Evolutionary conservation across 352 stramenopile species (phyloP).

Genomic region (Phytophthora quininea): DNA sequence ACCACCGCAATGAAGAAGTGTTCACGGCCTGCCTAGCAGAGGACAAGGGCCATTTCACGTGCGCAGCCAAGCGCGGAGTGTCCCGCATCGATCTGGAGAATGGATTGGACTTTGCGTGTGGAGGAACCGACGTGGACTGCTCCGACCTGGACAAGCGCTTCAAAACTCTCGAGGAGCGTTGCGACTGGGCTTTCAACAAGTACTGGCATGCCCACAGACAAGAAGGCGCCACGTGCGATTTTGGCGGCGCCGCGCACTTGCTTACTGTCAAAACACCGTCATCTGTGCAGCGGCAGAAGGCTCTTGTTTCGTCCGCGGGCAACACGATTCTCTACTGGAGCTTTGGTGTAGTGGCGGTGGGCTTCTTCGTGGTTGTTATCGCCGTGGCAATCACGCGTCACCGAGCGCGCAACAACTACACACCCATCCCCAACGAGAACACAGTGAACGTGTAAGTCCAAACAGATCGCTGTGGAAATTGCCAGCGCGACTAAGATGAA

Average conservation of each 20-base stretch:
- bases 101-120: slow-evolving; percentile 66
- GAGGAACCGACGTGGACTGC: slow-evolving; percentile 56
- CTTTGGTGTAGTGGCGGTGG: slow-evolving; percentile 17
- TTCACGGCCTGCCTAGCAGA: slow-evolving; percentile 66
- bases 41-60: slow-evolving; percentile 76
- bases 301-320: slow-evolving; percentile 20
- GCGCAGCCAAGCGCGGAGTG: slow-evolving; percentile 66
- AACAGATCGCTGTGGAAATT: no score
- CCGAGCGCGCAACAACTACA: neutral
- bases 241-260: slow-evolving; percentile 69
- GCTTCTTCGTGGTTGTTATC: slow-evolving; percentile 13
- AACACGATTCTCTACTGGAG: slow-evolving; percentile 26
- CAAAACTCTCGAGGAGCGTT: slow-evolving; percentile 60
- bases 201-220: slow-evolving; percentile 44
- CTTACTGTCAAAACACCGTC: slow-evolving; percentile 20
- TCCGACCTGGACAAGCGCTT: slow-evolving; percentile 46
- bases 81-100: slow-evolving; percentile 53
- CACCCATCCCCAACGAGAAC: neutral
- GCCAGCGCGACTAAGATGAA: no score
- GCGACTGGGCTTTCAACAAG: slow-evolving; percentile 16
- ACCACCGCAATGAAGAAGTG: slow-evolving; percentile 51
- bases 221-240: slow-evolving; percentile 76
- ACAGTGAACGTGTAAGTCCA: no score
- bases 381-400: neutral
- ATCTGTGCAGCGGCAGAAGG: slow-evolving; percentile 21